Evolutionary conservation across 2,329 filamentous ascomycete genomes (phyloP).

Genomic region (Aotearoamyces nothofagi): DNA sequence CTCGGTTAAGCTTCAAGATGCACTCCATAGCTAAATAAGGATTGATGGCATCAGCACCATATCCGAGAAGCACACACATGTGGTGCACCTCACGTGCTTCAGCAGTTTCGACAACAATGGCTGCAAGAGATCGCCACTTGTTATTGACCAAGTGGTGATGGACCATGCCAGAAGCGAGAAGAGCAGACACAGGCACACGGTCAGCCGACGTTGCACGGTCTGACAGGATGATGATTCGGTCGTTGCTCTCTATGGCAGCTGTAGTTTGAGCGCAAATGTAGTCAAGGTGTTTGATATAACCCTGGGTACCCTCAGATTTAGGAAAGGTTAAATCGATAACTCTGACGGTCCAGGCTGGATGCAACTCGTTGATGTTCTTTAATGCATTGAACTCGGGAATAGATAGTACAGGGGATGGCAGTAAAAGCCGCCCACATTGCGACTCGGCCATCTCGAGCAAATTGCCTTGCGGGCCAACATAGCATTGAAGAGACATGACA

Average conservation of each 20-base stretch:
- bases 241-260: constrained; percentile 65
- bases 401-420: constrained; percentile 79
- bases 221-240: constrained; percentile 79
- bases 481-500: constrained; percentile 95
- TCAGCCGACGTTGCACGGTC: constrained; percentile 75
- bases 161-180: constrained; percentile 82
- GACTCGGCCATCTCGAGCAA: constrained; percentile 83
- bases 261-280: constrained; percentile 75
- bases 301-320: constrained; percentile 66
- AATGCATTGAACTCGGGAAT: constrained; percentile 84
- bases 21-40: constrained; percentile 94
- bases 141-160: constrained; percentile 92
- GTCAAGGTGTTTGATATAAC: constrained; percentile 79
- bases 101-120: constrained; percentile 78
- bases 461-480: constrained; percentile 91
- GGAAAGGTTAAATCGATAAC: constrained; percentile 88
- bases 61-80: constrained; percentile 95
- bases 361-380: constrained; percentile 56
- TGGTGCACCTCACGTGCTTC: constrained; percentile 96
- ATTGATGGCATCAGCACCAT: constrained; percentile 87
- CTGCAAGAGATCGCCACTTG: constrained; percentile 84
- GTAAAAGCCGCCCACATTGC: constrained; percentile 72
- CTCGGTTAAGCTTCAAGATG: constrained; percentile 89
- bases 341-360: constrained; percentile 75
- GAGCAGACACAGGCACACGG: constrained; percentile 71